Percentiles rank a stretch among this genome's conserved stretches.
phyloP scores from a whole-genome alignment of 176 grass and related monocot genomes.

The Juncus inflexus region DNA sequence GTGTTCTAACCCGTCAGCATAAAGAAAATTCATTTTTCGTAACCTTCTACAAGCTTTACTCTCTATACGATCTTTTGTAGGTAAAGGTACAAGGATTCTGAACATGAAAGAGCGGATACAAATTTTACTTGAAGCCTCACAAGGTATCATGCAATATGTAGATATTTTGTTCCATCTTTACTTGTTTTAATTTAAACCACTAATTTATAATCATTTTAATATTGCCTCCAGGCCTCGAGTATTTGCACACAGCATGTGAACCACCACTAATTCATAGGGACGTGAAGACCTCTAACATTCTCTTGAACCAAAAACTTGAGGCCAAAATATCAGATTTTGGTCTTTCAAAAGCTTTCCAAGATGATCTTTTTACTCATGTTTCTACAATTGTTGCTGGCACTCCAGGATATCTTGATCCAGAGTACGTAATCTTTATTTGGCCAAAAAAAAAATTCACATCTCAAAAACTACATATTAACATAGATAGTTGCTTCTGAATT shows the following conservation, averaged over 20 bases:
- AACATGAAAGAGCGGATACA: constrained; percentile 3
- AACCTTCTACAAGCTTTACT: no score
- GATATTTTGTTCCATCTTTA: no score
- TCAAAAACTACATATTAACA: not conserved
- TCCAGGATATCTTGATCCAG: constrained; percentile 45
- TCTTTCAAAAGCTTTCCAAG: constrained; percentile 30
- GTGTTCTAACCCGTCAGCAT: not conserved
- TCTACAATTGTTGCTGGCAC: constrained; percentile 32
- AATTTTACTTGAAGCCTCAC: constrained; percentile 4
- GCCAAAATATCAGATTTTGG: constrained; percentile 75
- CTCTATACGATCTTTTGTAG: not conserved
- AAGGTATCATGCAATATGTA: not conserved
- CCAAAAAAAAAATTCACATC: not conserved
- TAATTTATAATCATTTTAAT: no score
- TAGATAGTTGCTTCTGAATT: not conserved
- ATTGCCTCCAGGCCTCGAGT: constrained; percentile 39
- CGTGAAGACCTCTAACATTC: constrained; percentile 51
- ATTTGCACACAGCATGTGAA: constrained; percentile 47
- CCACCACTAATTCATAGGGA: constrained; percentile 51
- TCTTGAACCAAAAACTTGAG: constrained; percentile 34
- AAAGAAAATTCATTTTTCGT: no score
- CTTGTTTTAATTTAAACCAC: no score
- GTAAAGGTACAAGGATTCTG: not conserved
- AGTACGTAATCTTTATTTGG: constrained; percentile 28
- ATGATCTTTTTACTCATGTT: constrained; percentile 13